phyloP scores from a whole-genome alignment of 2,329 filamentous ascomycete species.

The Alternaria conjuncta region DNA sequence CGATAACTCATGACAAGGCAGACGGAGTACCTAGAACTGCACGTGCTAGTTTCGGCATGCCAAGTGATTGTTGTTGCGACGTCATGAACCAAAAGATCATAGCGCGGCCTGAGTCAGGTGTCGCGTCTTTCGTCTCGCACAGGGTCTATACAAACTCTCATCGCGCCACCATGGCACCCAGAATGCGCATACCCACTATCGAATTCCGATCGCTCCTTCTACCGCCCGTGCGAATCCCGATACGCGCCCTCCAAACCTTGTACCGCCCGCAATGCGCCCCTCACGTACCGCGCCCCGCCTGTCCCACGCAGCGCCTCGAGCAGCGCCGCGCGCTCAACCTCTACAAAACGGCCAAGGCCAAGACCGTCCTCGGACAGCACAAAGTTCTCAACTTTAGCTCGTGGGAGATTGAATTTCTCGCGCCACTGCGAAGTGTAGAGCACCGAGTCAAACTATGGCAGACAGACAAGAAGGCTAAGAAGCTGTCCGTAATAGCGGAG shows the following conservation, averaged over 20 bases:
- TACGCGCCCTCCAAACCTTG: constrained; percentile 18
- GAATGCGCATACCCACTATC: constrained; percentile 14
- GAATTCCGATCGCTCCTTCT: constrained; percentile 30
- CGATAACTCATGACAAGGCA: background rate
- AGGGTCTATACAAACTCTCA: background rate
- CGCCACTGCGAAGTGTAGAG: constrained; percentile 9
- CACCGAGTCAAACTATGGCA: constrained; percentile 30
- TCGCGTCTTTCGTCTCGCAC: background rate
- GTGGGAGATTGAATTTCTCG: constrained; percentile 7
- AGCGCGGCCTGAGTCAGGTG: constrained; percentile 7
- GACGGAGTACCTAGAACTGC: background rate
- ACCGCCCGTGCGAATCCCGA: constrained; percentile 21
- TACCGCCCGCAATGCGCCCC: constrained; percentile 20
- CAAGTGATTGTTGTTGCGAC: background rate
- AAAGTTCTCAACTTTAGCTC: constrained; percentile 27
- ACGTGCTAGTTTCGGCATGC: background rate
- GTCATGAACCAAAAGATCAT: background rate
- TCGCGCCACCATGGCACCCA: constrained; percentile 18
- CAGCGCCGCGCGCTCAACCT: constrained; percentile 33
- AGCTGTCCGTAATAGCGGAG: constrained; percentile 9
- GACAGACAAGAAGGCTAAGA: background rate
- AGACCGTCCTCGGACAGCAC: constrained; percentile 33
- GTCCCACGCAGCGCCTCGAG: constrained; percentile 20
- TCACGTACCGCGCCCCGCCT: background rate
- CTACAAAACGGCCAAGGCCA: constrained; percentile 36